Evolutionary conservation across 306 rosid species (phyloP).

Genomic region (Begonia peltatifolia): DNA sequence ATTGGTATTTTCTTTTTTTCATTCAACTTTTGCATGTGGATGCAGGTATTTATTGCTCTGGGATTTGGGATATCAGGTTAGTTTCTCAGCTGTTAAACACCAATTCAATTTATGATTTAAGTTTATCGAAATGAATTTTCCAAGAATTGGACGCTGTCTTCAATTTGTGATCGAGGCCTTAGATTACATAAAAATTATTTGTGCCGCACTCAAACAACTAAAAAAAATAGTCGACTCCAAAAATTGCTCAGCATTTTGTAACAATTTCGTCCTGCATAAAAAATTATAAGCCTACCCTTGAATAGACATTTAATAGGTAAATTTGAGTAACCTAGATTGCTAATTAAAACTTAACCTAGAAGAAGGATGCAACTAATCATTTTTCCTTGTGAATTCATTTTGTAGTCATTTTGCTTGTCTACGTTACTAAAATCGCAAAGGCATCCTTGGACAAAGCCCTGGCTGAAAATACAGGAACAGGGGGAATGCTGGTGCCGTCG

Average conservation of each 20-base stretch:
- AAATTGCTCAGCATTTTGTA: too few relatives aligned
- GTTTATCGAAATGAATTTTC: too few relatives aligned
- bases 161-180: too few relatives aligned
- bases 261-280: too few relatives aligned
- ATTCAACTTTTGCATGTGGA: constrained; percentile 13
- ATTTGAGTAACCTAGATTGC: too few relatives aligned
- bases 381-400: constrained; percentile 9
- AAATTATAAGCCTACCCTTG: too few relatives aligned
- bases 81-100: constrained; percentile 11
- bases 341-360: background rate
- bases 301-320: background rate
- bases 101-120: too few relatives aligned
- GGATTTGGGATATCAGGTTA: constrained; percentile 67
- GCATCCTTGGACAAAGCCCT: constrained; percentile 73
- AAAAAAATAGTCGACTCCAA: too few relatives aligned
- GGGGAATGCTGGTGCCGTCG: constrained; percentile 15
- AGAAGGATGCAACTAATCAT: background rate
- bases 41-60: constrained; percentile 64
- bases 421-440: constrained; percentile 76
- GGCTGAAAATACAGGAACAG: constrained; percentile 51
- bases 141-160: too few relatives aligned
- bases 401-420: constrained; percentile 49
- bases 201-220: too few relatives aligned
- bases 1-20: background rate
- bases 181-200: too few relatives aligned